These are phyloP conservation scores for Zygotorulaspora mrakii DNA, from an alignment of 1,139 yeast species.

Conservation along the genomic window DNA sequence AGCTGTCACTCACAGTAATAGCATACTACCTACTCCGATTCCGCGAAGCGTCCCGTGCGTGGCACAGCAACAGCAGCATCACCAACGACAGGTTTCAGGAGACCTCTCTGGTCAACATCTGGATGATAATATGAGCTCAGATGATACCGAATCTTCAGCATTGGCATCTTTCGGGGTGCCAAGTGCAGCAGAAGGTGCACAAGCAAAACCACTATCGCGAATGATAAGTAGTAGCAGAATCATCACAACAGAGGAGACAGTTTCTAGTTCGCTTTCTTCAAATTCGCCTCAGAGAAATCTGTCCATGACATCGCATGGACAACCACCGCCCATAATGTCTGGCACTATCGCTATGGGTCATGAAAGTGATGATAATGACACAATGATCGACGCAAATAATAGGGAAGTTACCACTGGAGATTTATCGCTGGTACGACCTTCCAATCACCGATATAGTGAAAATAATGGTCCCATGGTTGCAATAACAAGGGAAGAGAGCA, in stretches of 20 bases:
- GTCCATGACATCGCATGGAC: conserved; percentile 5
- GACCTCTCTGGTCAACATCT: background rate
- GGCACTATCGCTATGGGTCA: conserved; percentile 6
- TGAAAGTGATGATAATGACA: conserved; percentile 12
- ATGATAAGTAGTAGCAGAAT: conserved; percentile 5
- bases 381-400: conserved; percentile 8
- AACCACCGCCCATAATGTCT: conserved; percentile 9
- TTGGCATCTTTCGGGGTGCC: background rate
- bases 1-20: background rate
- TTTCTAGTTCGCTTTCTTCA: conserved; percentile 32
- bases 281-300: conserved; percentile 28
- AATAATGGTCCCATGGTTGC: conserved; percentile 9
- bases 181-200: background rate
- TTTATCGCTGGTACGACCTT: conserved; percentile 15
- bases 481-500: conserved; percentile 5
- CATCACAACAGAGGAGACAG: conserved; percentile 25
- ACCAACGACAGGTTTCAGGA: background rate
- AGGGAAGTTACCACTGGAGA: conserved; percentile 8
- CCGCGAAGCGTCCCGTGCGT: background rate
- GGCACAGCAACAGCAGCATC: background rate
- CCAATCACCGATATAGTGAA: conserved; percentile 4
- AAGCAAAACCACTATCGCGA: background rate
- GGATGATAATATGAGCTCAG: background rate
- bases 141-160: background rate
- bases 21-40: background rate